These are phyloP conservation scores for Sporopachydermia lactativora DNA, from an alignment of 805 yeast species.

Conservation along the genomic window DNA sequence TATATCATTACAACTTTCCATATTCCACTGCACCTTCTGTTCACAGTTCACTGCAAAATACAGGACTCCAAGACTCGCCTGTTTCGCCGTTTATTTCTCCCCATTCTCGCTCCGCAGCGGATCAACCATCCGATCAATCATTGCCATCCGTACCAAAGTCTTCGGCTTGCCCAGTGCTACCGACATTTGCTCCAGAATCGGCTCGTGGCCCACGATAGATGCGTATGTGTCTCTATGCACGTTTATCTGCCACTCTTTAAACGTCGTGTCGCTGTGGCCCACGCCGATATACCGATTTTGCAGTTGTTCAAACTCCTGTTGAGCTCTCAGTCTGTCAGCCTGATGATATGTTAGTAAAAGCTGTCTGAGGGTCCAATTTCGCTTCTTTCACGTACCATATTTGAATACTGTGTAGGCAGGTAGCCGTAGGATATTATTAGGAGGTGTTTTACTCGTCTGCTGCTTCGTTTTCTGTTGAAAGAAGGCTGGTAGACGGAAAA, in stretches of 20 bases:
- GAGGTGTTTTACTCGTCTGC: too few relatives aligned
- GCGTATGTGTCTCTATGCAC: conserved; percentile 54
- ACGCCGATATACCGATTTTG: conserved; percentile 58
- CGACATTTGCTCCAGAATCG: conserved; percentile 38
- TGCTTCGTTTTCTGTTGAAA: too few relatives aligned
- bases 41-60: too few relatives aligned
- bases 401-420: too few relatives aligned
- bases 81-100: neutral
- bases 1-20: too few relatives aligned
- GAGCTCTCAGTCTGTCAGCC: conserved; percentile 57
- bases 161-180: conserved; percentile 35
- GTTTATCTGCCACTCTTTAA: conserved; percentile 56
- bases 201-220: conserved; percentile 44
- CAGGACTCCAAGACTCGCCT: too few relatives aligned
- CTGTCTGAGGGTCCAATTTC: neutral
- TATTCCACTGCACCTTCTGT: too few relatives aligned
- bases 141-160: conserved; percentile 16
- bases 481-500: too few relatives aligned
- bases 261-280: conserved; percentile 59
- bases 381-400: too few relatives aligned
- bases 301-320: conserved; percentile 38
- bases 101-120: conserved; percentile 14
- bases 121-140: conserved; percentile 27
- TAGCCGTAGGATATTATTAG: too few relatives aligned
- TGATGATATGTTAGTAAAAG: conserved; percentile 9